Conservation (phyloP, 2,329 filamentous ascomycete genomes). For the Arthrinium puccinioides region DNA sequence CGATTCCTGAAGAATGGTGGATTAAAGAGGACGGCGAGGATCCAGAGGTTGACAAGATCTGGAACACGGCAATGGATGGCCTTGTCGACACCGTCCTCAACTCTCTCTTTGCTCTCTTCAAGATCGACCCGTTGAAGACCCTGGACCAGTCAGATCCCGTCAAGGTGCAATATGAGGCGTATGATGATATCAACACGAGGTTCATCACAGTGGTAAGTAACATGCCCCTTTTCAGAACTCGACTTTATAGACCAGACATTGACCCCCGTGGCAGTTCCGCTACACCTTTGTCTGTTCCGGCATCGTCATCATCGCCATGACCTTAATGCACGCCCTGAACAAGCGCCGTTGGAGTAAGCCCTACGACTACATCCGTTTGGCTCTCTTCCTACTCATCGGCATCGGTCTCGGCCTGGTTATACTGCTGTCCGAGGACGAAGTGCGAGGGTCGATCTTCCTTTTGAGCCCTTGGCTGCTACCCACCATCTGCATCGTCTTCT, state of each 20-base stretch:
- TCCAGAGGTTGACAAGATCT: too few species aligned
- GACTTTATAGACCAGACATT: neutral
- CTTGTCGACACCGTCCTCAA: constrained; percentile 6
- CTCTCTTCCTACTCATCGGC: constrained; percentile 9
- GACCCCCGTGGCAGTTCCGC: neutral
- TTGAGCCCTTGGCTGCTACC: constrained; percentile 19
- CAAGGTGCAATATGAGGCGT: neutral
- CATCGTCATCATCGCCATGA: constrained; percentile 15
- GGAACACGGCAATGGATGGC: too few species aligned
- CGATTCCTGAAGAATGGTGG: too few species aligned
- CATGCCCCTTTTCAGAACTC: too few species aligned
- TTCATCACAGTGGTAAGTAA: neutral
- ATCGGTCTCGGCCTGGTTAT: constrained; percentile 13
- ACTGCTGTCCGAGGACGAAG: constrained; percentile 9
- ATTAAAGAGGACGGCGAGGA: too few species aligned
- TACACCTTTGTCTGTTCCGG: constrained; percentile 9
- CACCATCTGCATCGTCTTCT: constrained; percentile 15
- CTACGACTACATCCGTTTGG: constrained; percentile 13
- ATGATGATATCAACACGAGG: neutral
- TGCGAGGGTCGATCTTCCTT: constrained; percentile 5
- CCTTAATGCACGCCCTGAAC: constrained; percentile 11
- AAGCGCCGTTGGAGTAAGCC: constrained; percentile 13
- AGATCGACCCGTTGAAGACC: constrained; percentile 3
- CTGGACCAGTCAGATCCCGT: neutral
- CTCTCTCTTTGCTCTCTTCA: constrained; percentile 8